Conservation (phyloP, 345 rosid genomes). For the Dimocarpus longan region DNA sequence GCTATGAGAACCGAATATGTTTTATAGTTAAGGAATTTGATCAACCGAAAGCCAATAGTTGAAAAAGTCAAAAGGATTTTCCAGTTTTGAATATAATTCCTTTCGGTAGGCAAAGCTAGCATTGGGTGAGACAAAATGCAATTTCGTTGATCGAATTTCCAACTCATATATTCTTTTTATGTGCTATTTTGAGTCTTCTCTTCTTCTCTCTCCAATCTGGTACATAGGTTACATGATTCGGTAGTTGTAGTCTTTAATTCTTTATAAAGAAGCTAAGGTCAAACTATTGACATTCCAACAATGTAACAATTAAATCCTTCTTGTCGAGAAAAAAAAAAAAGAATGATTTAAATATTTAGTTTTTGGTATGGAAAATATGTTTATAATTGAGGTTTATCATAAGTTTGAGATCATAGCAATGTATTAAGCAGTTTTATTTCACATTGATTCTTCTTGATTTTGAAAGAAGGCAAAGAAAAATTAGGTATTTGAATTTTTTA, state of each 20-base stretch:
- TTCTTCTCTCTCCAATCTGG: constrained; percentile 3
- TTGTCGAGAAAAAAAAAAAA: not conserved
- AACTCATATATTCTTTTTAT: not conserved
- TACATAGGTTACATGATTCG: not conserved
- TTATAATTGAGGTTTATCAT: no score
- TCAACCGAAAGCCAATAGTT: constrained; percentile 9
- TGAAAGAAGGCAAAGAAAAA: not conserved
- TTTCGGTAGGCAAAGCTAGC: constrained; percentile 16
- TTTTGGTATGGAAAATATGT: no score
- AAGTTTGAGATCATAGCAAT: no score
- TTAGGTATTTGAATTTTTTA: no score
- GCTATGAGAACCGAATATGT: not conserved
- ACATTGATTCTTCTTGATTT: not conserved
- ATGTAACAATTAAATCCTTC: not conserved
- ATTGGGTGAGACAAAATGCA: not conserved
- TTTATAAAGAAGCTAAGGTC: constrained; percentile 11
- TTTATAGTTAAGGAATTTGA: not conserved
- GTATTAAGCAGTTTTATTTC: no score
- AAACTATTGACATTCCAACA: constrained; percentile 3
- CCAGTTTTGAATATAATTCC: constrained; percentile 4
- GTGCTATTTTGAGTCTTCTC: not conserved
- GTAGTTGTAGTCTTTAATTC: not conserved
- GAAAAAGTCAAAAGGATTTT: constrained; percentile 15
- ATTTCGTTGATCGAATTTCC: not conserved
- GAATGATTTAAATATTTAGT: not conserved